These are phyloP conservation scores for Phytopythium ostracodes DNA, from an alignment of 352 stramenopile species.

Conservation along the genomic window DNA sequence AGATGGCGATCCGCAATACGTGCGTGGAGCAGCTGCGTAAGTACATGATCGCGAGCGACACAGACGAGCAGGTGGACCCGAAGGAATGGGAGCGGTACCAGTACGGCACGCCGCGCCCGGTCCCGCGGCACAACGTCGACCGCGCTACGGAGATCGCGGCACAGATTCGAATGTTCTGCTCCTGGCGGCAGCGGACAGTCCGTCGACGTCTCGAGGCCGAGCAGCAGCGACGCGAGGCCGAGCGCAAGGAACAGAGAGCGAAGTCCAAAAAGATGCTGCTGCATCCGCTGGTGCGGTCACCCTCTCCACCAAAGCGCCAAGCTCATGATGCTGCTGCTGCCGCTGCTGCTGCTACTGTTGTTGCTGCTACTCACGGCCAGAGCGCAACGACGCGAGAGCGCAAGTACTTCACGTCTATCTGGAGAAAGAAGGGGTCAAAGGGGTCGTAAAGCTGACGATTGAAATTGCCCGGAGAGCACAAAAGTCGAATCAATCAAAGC, in stretches of 20 bases:
- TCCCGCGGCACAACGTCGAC: slow-evolving; percentile 45
- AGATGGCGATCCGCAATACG: slow-evolving; percentile 49
- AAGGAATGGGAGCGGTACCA: slow-evolving; percentile 65
- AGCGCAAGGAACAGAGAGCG: slow-evolving; percentile 10
- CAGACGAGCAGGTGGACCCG: slow-evolving; percentile 43
- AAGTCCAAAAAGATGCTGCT: slow-evolving; percentile 11
- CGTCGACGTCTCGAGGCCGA: slow-evolving; percentile 31
- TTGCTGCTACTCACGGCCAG: not conserved
- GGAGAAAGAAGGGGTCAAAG: not conserved
- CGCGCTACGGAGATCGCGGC: slow-evolving; percentile 40
- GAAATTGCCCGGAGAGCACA: not conserved
- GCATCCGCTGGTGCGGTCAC: not conserved
- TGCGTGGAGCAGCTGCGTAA: slow-evolving; percentile 54
- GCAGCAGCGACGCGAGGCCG: slow-evolving; percentile 18
- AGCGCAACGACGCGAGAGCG: not conserved
- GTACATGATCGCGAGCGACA: slow-evolving; percentile 70
- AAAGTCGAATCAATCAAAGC: not conserved
- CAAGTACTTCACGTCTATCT: not conserved
- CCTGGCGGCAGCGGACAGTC: slow-evolving; percentile 39
- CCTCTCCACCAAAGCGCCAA: not conserved
- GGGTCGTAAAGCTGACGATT: not conserved
- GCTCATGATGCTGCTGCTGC: too few species aligned
- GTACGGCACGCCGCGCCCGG: slow-evolving; percentile 34
- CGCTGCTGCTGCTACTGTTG: not conserved
- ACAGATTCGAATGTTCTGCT: slow-evolving; percentile 54